phyloP scores from a whole-genome alignment of 208 protist genomes.

The Leishmania arabica region DNA sequence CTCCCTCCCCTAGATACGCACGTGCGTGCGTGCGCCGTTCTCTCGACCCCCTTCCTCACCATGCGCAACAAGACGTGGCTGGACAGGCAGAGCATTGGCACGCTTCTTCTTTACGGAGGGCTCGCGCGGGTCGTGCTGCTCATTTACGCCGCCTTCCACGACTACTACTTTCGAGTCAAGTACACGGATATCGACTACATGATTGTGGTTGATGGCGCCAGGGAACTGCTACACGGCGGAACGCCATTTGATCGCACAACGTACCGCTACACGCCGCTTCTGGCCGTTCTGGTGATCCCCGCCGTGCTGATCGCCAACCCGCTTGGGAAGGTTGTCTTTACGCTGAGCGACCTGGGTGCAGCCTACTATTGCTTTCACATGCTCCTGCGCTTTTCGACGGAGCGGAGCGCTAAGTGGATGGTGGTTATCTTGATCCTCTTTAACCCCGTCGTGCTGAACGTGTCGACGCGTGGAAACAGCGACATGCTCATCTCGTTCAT shows the following conservation, averaged over 20 bases:
- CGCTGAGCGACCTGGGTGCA: slow-evolving; percentile 75
- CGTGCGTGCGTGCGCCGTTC: no score
- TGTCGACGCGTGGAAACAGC: slow-evolving; percentile 95
- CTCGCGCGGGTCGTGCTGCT: slow-evolving; percentile 71
- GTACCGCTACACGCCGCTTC: slow-evolving; percentile 95
- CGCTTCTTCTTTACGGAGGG: slow-evolving; percentile 45
- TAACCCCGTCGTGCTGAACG: slow-evolving; percentile 92
- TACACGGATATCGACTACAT: slow-evolving; percentile 97
- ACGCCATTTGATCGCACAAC: slow-evolving; percentile 93
- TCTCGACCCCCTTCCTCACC: neutral
- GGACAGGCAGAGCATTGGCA: slow-evolving; percentile 32
- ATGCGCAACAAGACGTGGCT: slow-evolving; percentile 20
- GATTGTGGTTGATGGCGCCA: slow-evolving; percentile 95
- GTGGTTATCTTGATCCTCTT: slow-evolving; percentile 84
- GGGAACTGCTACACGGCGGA: slow-evolving; percentile 70
- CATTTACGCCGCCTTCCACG: slow-evolving; percentile 81
- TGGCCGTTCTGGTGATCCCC: slow-evolving; percentile 83
- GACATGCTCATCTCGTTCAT: slow-evolving; percentile 92
- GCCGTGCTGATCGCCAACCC: slow-evolving; percentile 65
- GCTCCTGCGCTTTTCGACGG: slow-evolving; percentile 56
- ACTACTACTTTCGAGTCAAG: slow-evolving; percentile 86
- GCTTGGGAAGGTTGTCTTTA: slow-evolving; percentile 90
- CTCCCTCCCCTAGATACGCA: neutral
- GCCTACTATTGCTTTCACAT: slow-evolving; percentile 74
- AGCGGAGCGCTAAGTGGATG: slow-evolving; percentile 69